Evolutionary conservation across 805 yeast species (phyloP), one percentile per base, ranked within the genome.

Genomic region (Metschnikowia gelsemii): DNA sequence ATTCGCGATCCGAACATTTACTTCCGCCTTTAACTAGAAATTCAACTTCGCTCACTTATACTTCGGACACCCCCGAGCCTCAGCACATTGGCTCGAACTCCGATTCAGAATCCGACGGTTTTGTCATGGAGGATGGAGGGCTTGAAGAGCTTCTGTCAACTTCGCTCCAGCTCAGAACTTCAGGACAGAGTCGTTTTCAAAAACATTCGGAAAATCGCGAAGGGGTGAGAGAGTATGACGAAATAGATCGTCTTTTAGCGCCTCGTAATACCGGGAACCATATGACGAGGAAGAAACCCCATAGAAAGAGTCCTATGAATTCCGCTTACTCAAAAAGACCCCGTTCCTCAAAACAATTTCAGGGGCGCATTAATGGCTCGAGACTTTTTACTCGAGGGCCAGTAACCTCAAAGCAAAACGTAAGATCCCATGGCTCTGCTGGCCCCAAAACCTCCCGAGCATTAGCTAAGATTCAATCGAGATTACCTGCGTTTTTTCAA

Each of bases 191-290:
- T n/a, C 18, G 12, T 3, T 4, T 8, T 8, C 8, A 11, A 16
- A 12, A 6, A 4, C 25, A 22, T 14, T 19, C 31, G 16, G 28
- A 18, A 12, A 40, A 34, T 13, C 17, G 17, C 11, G 43, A 18
- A n/a, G 39, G 29, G 0, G 45, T 40, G 7, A 29, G 33, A 27
- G 52, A 47, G 24, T 21, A 17, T 8, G 52, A 47, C 27, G 39
- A 38, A 8, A 41, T 49, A 5, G 41, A 49, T 25, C 40, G 40
- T 35, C 42, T 44, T n/a, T 28, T 49, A 14, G 35, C 49, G 3
- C 22, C 31, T 9, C 25, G 27, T n/a, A n/a, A n/a, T n/a, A n/a
- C n/a, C n/a, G n/a, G n/a, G n/a, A n/a, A n/a, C n/a, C n/a, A n/a
- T n/a, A n/a, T n/a, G n/a, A n/a, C n/a, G n/a, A n/a, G n/a, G 21